Conservation (phyloP, 805 yeast species). For the Lachancea sp. region DNA sequence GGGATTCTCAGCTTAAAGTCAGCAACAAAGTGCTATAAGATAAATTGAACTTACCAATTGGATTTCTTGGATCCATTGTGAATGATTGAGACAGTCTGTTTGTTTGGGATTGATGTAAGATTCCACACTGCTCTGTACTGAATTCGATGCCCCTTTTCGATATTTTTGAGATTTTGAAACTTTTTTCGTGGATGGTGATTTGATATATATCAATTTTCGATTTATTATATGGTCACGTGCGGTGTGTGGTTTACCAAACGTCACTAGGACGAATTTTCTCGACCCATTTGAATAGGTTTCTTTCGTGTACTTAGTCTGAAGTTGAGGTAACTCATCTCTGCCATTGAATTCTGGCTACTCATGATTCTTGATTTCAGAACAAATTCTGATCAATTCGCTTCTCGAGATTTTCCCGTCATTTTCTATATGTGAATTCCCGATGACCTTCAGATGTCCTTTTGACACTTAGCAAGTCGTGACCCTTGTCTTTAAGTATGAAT, state of each 20-base stretch:
- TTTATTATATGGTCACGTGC: too few relatives aligned
- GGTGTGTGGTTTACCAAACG: too few relatives aligned
- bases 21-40: neutral
- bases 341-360: too few relatives aligned
- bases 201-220: too few relatives aligned
- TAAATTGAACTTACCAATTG: slow-evolving; percentile 27
- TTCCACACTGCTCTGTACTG: neutral
- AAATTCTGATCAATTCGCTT: too few relatives aligned
- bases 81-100: neutral
- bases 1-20: neutral
- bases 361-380: too few relatives aligned
- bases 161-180: neutral
- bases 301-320: too few relatives aligned
- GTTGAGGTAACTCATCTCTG: too few relatives aligned
- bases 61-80: slow-evolving; percentile 30
- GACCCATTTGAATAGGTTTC: too few relatives aligned
- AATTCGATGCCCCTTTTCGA: slow-evolving; percentile 2
- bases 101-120: neutral
- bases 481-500: slow-evolving; percentile 18
- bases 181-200: too few relatives aligned
- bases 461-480: slow-evolving; percentile 17
- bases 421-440: slow-evolving; percentile 19
- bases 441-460: slow-evolving; percentile 15
- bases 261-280: too few relatives aligned
- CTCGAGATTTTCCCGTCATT: neutral